Base-by-base conservation (phyloP, 257 asterid species). In the Fraxinus americana region DNA sequence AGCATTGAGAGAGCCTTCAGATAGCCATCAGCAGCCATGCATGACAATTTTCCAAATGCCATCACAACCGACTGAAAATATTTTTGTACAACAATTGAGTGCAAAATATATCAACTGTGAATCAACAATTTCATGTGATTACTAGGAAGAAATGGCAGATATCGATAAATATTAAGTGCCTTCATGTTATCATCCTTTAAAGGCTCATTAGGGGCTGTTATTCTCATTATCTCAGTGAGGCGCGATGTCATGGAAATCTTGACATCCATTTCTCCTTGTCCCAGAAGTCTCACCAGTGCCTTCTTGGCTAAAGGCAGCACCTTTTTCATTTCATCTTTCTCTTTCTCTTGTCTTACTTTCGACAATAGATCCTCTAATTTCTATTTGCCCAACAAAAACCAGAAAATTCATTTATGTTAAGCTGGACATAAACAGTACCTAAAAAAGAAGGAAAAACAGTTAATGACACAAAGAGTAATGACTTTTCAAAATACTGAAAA, bases 1-100 rank as follows among this genome's bases (percentile, higher is more conserved):
- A 86, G 87, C 45, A 82, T 73, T 72, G 80, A 76, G 75, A 80
- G 75, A 27, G 87, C 84, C 75, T 84, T 86, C 17, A 70, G 54
- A 75, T 84, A 84, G 45, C 79, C 23, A 71, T 48, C 80, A 70
- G 79, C 83, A 39, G 78, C 73, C 57, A 77, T 32, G 69, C 76
- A 39, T 32, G 87, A 75, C 70, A 86, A 59, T 63, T 80, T 81
- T 76, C 78, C 86, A 1, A 86, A 80, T 76, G 80, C 72, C 79
- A 48, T 27, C 4, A 82, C 72, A 2, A 73, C 79, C 35, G 57
- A 81, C 69, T 75, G 75, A 70, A 86, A 83, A 38, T 77, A 67
- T 77, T 82, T 83, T 85, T 86, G 6, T 34, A 34, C 36, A 4
- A 34, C 6, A 34, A 50, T 54, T 23, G 65, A 66, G 54, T 39